Percentiles rank a stretch among this genome's conserved stretches.
Evolutionary conservation across 768 basidiomycete genomes (phyloP).

Genomic region (Hypsizygus marmoreus): DNA sequence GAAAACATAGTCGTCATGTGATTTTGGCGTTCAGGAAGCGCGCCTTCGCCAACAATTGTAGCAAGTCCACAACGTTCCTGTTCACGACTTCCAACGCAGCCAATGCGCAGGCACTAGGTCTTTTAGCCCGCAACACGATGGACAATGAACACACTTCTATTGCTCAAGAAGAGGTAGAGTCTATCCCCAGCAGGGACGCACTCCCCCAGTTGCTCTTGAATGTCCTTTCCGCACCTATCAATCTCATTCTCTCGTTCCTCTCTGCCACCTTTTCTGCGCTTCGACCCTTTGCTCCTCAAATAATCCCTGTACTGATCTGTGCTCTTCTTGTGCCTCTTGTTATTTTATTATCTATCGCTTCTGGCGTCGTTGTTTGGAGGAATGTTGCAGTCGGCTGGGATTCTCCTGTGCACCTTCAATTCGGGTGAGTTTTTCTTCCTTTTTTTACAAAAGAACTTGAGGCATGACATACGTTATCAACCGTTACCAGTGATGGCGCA

Average conservation of each 20-base stretch:
- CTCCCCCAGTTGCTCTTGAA: constrained; percentile 14
- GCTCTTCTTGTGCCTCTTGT: constrained; percentile 63
- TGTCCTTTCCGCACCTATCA: constrained; percentile 12
- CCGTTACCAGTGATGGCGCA: constrained; percentile 53
- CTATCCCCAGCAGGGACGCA: not conserved
- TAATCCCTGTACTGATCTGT: constrained; percentile 68
- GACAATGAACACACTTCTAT: constrained; percentile 18
- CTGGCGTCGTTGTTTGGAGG: constrained; percentile 77
- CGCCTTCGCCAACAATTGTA: no score
- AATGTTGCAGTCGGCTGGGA: constrained; percentile 74
- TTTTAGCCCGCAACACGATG: constrained; percentile 11
- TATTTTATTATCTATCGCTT: constrained; percentile 58
- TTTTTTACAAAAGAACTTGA: not conserved
- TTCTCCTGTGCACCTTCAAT: constrained; percentile 69
- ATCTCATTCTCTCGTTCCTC: constrained; percentile 15
- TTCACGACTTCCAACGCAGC: no score
- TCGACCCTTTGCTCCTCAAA: constrained; percentile 57
- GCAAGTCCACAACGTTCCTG: no score
- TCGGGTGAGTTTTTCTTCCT: constrained; percentile 56
- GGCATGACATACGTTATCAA: constrained; percentile 8
- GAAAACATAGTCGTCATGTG: no score
- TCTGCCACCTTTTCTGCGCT: constrained; percentile 33
- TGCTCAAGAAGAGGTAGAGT: constrained; percentile 12
- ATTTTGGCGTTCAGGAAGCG: no score
- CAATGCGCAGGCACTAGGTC: constrained; percentile 4